Conservation (phyloP, 176 grass and related monocot species). For the Cenchrus fungigraminus region DNA sequence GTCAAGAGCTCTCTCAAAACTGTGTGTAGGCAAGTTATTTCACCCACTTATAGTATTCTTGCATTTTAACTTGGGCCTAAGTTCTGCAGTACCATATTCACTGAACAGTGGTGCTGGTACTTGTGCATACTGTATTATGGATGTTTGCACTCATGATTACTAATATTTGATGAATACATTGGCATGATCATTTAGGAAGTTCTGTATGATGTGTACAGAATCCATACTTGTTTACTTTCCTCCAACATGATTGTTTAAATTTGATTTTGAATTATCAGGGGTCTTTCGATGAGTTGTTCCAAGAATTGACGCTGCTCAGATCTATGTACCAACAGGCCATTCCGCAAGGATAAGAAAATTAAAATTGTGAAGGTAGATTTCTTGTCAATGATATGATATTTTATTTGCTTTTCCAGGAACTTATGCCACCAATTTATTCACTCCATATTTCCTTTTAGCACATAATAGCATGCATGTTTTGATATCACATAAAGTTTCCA, state of each 20-base stretch:
- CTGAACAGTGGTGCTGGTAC: background rate
- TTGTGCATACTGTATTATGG: background rate
- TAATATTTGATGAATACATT: conserved; percentile 15
- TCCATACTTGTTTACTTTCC: background rate
- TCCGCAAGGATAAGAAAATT: conserved; percentile 96
- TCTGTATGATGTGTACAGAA: conserved; percentile 14
- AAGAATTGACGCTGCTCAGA: conserved; percentile 92
- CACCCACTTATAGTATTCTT: background rate
- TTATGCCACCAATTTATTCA: conserved; percentile 25
- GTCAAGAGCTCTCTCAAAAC: too few relatives aligned
- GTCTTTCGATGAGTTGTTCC: conserved; percentile 90
- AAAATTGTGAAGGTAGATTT: conserved; percentile 92
- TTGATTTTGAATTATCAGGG: conserved; percentile 43
- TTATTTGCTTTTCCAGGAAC: background rate
- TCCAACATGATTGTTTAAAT: conserved; percentile 22
- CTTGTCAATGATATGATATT: conserved; percentile 22
- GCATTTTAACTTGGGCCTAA: background rate
- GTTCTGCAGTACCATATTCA: conserved; percentile 10
- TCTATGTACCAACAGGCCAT: conserved; percentile 87
- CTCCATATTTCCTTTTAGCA: background rate
- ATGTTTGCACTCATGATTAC: background rate
- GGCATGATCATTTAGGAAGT: background rate
- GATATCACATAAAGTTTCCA: conserved; percentile 1
- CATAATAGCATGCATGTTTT: background rate
- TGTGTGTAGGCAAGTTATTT: too few relatives aligned